A percentile compares a stretch with the other conserved stretches of the same genome.
phyloP scores from a whole-genome alignment of 345 rosid genomes.

The Linum usitatissimum region DNA sequence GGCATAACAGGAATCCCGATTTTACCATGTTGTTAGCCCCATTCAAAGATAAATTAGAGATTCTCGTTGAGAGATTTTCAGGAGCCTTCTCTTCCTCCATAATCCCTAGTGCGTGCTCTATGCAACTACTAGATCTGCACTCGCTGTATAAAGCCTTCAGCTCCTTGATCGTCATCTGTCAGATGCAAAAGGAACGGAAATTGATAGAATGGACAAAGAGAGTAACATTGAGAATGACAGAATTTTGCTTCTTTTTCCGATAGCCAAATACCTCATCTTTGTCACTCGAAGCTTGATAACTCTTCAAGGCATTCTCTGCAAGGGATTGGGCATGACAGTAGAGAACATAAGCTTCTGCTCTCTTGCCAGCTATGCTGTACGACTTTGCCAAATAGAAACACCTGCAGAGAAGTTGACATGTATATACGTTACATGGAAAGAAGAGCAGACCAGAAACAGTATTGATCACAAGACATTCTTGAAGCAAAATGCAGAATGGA shows the following conservation, averaged over 20 bases:
- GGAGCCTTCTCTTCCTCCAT: constrained; percentile 73
- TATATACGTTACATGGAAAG: background rate
- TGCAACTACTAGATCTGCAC: constrained; percentile 79
- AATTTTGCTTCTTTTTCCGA: background rate
- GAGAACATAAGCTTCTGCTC: constrained; percentile 74
- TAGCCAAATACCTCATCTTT: constrained; percentile 44
- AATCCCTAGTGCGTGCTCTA: constrained; percentile 84
- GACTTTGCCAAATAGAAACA: constrained; percentile 90
- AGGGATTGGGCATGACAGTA: constrained; percentile 66
- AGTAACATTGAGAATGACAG: no score
- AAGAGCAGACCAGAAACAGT: no score
- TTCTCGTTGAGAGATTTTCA: constrained; percentile 61
- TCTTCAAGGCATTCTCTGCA: constrained; percentile 57
- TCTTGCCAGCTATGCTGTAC: constrained; percentile 85
- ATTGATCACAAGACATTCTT: no score
- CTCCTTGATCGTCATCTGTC: constrained; percentile 46
- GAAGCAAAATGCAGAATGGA: no score
- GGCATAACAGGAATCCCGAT: background rate
- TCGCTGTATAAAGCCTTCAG: constrained; percentile 50
- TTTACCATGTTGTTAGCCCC: constrained; percentile 58
- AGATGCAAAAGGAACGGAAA: background rate
- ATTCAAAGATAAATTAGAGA: constrained; percentile 58
- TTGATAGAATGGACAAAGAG: background rate
- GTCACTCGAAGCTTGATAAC: constrained; percentile 27
- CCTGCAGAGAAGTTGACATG: constrained; percentile 32